A percentile compares a stretch with the other conserved stretches of the same genome.
phyloP scores from a whole-genome alignment of 1,284 basidiomycete genomes.

The Amylostereum areolatum region DNA sequence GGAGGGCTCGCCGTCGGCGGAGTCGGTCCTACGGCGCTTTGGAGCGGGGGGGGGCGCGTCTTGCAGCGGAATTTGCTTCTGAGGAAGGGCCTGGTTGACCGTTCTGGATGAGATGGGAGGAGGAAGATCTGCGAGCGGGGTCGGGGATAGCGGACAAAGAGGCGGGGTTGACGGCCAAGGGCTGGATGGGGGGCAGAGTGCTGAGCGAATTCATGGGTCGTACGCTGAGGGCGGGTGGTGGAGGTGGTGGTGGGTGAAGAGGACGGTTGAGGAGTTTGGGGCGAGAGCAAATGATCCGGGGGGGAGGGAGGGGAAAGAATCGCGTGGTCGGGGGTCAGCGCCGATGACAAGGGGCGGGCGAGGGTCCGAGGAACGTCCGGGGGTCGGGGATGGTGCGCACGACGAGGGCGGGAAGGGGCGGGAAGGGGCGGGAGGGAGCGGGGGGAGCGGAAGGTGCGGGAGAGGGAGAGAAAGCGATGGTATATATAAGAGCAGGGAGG shows the following conservation, averaged over 20 bases:
- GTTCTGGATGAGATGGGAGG: background rate
- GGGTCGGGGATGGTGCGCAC: slow-evolving; percentile 12
- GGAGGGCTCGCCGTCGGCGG: slow-evolving; percentile 36
- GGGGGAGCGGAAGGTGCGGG: background rate
- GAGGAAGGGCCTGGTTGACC: slow-evolving; percentile 11
- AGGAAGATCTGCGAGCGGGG: slow-evolving; percentile 2
- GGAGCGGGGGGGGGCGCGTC: slow-evolving; percentile 7
- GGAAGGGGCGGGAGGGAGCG: background rate
- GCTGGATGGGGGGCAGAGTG: slow-evolving; percentile 1
- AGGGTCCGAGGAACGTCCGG: slow-evolving; percentile 13
- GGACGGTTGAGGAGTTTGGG: slow-evolving; percentile 8
- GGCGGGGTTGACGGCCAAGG: slow-evolving; percentile 6
- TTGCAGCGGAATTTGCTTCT: slow-evolving; percentile 1
- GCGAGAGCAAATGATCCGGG: slow-evolving; percentile 11
- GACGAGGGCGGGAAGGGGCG: background rate
- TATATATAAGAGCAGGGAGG: slow-evolving; percentile 6
- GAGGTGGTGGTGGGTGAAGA: slow-evolving; percentile 16
- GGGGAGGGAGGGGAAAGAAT: no score
- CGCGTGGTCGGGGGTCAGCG: no score
- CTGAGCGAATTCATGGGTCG: slow-evolving; percentile 14
- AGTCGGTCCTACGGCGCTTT: slow-evolving; percentile 44
- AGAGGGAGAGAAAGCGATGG: slow-evolving; percentile 9
- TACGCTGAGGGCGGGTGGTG: slow-evolving; percentile 9
- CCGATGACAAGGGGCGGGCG: background rate
- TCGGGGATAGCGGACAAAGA: slow-evolving; percentile 6